Conservation (phyloP, 106 monocot genomes). For the Amphibolis antarctica region DNA sequence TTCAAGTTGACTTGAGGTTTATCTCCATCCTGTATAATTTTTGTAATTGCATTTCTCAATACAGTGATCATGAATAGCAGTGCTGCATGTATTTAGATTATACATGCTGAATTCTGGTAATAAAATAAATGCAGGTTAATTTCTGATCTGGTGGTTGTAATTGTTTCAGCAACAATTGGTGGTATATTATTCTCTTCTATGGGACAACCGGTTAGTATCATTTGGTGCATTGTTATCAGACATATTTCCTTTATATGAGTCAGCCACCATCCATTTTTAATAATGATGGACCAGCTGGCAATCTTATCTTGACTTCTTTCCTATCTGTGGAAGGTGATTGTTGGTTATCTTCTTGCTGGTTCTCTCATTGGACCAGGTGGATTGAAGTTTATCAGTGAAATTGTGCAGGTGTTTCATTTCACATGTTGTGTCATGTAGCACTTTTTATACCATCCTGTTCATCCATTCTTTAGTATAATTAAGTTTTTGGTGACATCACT, state of each 20-base stretch:
- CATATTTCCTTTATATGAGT: not conserved
- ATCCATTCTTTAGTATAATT: too few species aligned
- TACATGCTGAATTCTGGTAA: not conserved
- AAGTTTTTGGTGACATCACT: too few species aligned
- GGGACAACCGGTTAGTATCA: conserved; percentile 79
- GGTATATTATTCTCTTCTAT: conserved; percentile 78
- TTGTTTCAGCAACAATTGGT: conserved; percentile 95
- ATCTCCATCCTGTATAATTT: not conserved
- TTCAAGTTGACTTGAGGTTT: conserved; percentile 94
- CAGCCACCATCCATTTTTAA: not conserved
- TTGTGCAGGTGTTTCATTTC: conserved; percentile 63
- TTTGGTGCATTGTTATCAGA: not conserved
- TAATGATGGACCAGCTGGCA: not conserved
- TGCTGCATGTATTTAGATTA: not conserved
- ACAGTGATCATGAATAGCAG: not conserved
- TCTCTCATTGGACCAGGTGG: conserved; percentile 97
- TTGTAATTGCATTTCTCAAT: not conserved
- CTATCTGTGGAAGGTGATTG: conserved; percentile 58
- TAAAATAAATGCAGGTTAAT: conserved; percentile 51
- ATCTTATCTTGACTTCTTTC: not conserved
- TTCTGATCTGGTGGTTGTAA: conserved; percentile 91
- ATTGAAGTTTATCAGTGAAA: conserved; percentile 76
- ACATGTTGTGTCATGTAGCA: not conserved
- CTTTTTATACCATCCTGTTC: too few species aligned
- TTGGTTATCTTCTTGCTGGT: conserved; percentile 97